These are phyloP conservation scores for Cytospora schulzeri DNA, from an alignment of 2,329 filamentous ascomycete species.

Conservation along the genomic window DNA sequence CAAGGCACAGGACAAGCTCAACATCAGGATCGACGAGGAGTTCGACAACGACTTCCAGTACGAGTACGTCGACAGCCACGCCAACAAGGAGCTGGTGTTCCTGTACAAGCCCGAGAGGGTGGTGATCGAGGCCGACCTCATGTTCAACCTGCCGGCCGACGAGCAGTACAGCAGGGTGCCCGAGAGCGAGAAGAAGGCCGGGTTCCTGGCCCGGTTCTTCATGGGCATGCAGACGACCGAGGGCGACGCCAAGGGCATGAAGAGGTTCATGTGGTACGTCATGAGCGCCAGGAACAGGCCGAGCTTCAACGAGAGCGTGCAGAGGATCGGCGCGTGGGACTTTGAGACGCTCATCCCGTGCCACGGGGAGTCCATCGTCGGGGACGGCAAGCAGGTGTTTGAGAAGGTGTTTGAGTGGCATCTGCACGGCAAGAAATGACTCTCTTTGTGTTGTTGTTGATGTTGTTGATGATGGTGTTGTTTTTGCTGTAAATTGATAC, in stretches of 20 bases:
- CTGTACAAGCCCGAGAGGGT: slow-evolving; percentile 76
- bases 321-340: slow-evolving; percentile 75
- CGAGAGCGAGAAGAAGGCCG: slow-evolving; percentile 45
- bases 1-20: slow-evolving; percentile 54
- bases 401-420: slow-evolving; percentile 83
- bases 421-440: slow-evolving; percentile 48
- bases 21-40: slow-evolving; percentile 64
- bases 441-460: neutral
- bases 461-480: neutral
- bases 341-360: slow-evolving; percentile 87
- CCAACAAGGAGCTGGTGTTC: slow-evolving; percentile 88
- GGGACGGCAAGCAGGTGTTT: slow-evolving; percentile 72
- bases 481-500: neutral
- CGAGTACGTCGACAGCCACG: slow-evolving; percentile 79
- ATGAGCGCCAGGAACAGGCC: slow-evolving; percentile 60
- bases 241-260: slow-evolving; percentile 72
- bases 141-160: slow-evolving; percentile 86
- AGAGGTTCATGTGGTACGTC: slow-evolving; percentile 81
- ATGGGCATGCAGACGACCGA: slow-evolving; percentile 60
- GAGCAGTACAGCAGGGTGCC: slow-evolving; percentile 77
- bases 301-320: slow-evolving; percentile 70
- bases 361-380: slow-evolving; percentile 87
- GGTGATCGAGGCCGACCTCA: slow-evolving; percentile 83
- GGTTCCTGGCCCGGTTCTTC: slow-evolving; percentile 48
- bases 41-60: slow-evolving; percentile 87